A percentile compares a stretch with the other conserved stretches of the same genome.
Evolutionary conservation across 1,284 basidiomycete species (phyloP).

Genomic region (Mycena sp.): DNA sequence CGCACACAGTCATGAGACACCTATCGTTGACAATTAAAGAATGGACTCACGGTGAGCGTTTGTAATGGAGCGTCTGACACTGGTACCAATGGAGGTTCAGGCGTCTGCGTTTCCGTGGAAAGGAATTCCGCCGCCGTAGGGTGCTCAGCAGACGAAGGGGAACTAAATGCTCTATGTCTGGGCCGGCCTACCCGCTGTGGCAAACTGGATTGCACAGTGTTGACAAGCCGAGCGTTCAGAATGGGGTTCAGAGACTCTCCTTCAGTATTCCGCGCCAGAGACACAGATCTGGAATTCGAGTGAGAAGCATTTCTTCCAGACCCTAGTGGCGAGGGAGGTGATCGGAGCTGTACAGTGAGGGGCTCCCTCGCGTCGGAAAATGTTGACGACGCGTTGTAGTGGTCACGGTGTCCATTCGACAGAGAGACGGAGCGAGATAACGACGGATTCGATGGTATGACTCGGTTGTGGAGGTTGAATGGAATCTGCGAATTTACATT

Average conservation of each 20-base stretch:
- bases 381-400: background rate
- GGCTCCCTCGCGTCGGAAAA: slow-evolving; percentile 18
- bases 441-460: slow-evolving; percentile 48
- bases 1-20: no score
- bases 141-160: slow-evolving; percentile 12
- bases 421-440: slow-evolving; percentile 49
- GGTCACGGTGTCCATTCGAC: slow-evolving; percentile 24
- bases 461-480: slow-evolving; percentile 69
- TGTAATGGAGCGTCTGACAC: background rate
- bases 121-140: background rate
- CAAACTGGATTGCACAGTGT: background rate
- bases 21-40: background rate
- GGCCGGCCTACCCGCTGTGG: slow-evolving; percentile 27
- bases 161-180: slow-evolving; percentile 21
- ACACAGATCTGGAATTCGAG: slow-evolving; percentile 20
- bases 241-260: slow-evolving; percentile 11
- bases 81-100: background rate
- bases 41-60: background rate
- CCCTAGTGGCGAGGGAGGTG: slow-evolving; percentile 16
- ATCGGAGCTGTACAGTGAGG: slow-evolving; percentile 25
- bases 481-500: slow-evolving; percentile 70
- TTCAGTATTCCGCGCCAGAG: slow-evolving; percentile 7
- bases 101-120: background rate
- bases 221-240: slow-evolving; percentile 18
- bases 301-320: slow-evolving; percentile 13